Evolutionary conservation across 139 green algal species (phyloP).

Genomic region (Chlorella vulgaris): DNA sequence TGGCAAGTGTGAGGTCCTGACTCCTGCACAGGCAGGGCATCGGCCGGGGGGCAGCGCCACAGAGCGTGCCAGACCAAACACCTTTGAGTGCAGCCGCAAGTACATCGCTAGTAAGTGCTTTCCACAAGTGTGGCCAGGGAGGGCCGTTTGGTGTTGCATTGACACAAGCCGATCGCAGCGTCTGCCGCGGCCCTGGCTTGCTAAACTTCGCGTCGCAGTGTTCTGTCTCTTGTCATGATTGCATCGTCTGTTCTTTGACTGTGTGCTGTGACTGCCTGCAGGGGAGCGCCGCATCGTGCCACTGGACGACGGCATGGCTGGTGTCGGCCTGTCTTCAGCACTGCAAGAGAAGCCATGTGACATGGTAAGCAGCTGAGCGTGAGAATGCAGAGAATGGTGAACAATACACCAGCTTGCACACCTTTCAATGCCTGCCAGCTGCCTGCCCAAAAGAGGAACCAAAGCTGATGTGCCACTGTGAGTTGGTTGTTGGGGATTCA

Average conservation of each 20-base stretch:
- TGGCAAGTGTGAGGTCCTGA: slow-evolving; percentile 38
- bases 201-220: background rate
- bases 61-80: background rate
- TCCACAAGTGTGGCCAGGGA: too few species aligned
- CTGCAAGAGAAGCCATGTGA: slow-evolving; percentile 25
- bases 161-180: background rate
- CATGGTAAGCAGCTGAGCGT: background rate
- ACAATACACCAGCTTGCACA: too few species aligned
- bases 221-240: background rate
- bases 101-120: slow-evolving; percentile 27
- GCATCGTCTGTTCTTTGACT: background rate
- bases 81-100: slow-evolving; percentile 42
- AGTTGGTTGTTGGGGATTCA: too few species aligned
- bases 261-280: background rate
- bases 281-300: slow-evolving; percentile 32
- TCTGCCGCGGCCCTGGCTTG: background rate
- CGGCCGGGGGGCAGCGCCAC: background rate
- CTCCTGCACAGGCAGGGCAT: slow-evolving; percentile 27
- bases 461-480: background rate
- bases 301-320: slow-evolving; percentile 5
- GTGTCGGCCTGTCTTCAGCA: background rate
- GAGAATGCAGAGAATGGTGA: background rate
- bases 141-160: too few species aligned
- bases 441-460: background rate
- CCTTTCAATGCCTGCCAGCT: too few species aligned